Evolutionary conservation across 164 flowering plant genomes (phyloP).

Genomic region (Annona cherimola): DNA sequence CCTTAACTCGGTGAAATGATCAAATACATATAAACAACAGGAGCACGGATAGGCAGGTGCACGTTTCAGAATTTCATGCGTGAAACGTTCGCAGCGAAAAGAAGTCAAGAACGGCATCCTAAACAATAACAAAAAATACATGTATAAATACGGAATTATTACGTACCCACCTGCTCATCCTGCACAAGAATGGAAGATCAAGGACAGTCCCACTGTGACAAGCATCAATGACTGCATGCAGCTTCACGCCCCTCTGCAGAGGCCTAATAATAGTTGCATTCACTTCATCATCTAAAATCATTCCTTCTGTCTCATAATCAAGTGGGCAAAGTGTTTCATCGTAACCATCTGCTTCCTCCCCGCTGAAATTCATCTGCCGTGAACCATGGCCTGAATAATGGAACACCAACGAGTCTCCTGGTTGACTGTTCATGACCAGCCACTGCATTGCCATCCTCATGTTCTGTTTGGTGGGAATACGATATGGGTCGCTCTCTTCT

Average conservation of each 20-base stretch:
- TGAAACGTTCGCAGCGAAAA: neutral
- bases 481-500: slow-evolving; percentile 41
- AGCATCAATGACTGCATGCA: slow-evolving; percentile 72
- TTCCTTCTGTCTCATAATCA: slow-evolving; percentile 54
- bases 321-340: slow-evolving; percentile 77
- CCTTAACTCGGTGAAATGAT: no score
- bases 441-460: slow-evolving; percentile 54
- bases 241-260: slow-evolving; percentile 60
- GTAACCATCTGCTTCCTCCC: slow-evolving; percentile 69
- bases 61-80: neutral
- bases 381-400: slow-evolving; percentile 85
- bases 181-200: slow-evolving; percentile 62
- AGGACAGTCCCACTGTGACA: slow-evolving; percentile 73
- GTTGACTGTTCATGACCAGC: slow-evolving; percentile 52
- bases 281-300: slow-evolving; percentile 72
- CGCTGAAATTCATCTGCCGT: slow-evolving; percentile 26
- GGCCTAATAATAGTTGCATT: slow-evolving; percentile 68
- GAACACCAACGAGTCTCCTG: slow-evolving; percentile 83
- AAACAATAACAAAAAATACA: neutral
- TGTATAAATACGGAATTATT: neutral
- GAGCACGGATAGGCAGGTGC: no score
- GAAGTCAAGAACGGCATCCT: neutral
- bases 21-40: no score
- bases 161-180: slow-evolving; percentile 36
- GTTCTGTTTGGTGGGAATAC: slow-evolving; percentile 60